Evolutionary conservation across 1,139 yeast species (phyloP).

Genomic region (Pneumocystis canis): DNA sequence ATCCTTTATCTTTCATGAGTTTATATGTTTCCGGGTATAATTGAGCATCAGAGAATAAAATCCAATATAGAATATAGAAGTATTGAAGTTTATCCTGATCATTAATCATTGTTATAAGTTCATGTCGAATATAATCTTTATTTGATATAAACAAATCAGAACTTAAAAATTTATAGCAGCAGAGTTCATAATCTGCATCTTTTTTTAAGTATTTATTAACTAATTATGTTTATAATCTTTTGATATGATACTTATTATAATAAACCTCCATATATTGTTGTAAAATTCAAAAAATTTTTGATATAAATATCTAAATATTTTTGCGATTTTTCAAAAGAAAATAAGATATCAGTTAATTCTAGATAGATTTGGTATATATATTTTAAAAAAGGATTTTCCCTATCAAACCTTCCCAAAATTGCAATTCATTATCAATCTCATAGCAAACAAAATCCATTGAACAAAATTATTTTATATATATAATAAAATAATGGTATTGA

Average conservation of each 20-base stretch:
- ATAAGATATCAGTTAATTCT: slow-evolving; percentile 14
- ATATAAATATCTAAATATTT: slow-evolving; percentile 16
- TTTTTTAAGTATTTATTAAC: slow-evolving; percentile 19
- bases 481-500: background rate
- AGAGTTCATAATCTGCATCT: slow-evolving; percentile 23
- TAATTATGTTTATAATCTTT: background rate
- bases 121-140: slow-evolving; percentile 23
- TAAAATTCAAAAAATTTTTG: slow-evolving; percentile 20
- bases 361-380: background rate
- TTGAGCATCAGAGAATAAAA: slow-evolving; percentile 36
- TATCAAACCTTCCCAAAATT: slow-evolving; percentile 24
- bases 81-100: slow-evolving; percentile 5
- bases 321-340: slow-evolving; percentile 9
- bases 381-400: background rate
- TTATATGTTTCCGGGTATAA: slow-evolving; percentile 31
- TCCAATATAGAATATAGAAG: slow-evolving; percentile 5
- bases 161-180: slow-evolving; percentile 22
- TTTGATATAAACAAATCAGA: slow-evolving; percentile 21
- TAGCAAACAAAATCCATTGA: slow-evolving; percentile 23
- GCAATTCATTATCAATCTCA: slow-evolving; percentile 22
- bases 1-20: slow-evolving; percentile 37
- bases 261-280: slow-evolving; percentile 20
- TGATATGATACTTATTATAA: background rate
- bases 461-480: background rate
- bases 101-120: slow-evolving; percentile 15